phyloP scores from a whole-genome alignment of 176 grass and related monocot species.

The Elymus sibiricus region DNA sequence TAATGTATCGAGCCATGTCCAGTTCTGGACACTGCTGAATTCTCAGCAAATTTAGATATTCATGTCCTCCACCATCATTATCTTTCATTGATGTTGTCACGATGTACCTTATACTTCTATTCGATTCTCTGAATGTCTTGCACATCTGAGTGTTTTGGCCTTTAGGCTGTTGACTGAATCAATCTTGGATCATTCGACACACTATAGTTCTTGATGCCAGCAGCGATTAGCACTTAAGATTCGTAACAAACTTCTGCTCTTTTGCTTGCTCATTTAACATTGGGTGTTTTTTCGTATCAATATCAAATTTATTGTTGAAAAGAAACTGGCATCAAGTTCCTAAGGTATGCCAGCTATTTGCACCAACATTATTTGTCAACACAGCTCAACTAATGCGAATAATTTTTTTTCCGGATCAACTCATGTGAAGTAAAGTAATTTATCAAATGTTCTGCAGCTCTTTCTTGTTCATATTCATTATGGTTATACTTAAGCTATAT shows the following conservation, averaged over 20 bases:
- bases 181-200: neutral
- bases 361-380: neutral
- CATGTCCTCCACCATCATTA: neutral
- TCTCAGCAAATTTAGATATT: neutral
- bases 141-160: neutral
- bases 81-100: neutral
- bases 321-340: neutral
- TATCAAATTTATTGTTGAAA: conserved; percentile 10
- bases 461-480: neutral
- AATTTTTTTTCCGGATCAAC: neutral
- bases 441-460: neutral
- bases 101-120: neutral
- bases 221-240: neutral
- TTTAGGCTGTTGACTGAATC: neutral
- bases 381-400: neutral
- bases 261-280: neutral
- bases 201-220: neutral
- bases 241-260: conserved; percentile 10
- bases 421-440: neutral
- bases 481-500: neutral
- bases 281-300: neutral
- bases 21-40: neutral
- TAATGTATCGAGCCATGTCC: neutral
- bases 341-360: neutral
- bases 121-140: neutral